Base-by-base conservation (phyloP, 768 basidiomycete genomes). In the Boletus rubroflammeus region DNA sequence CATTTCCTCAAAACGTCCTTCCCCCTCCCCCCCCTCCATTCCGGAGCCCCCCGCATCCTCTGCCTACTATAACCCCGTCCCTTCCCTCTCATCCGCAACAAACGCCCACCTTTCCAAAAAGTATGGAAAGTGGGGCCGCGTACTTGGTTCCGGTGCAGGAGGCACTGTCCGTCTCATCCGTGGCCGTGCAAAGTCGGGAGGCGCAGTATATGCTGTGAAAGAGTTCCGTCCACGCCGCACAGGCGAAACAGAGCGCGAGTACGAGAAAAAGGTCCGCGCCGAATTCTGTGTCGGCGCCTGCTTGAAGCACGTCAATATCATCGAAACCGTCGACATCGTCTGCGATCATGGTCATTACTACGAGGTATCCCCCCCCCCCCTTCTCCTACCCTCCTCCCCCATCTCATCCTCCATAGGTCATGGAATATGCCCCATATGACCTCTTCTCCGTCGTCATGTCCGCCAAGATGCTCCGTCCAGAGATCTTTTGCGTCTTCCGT, bases 381-480 rank as follows among this genome's bases (percentile, higher is more conserved):
- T 1, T n/a, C 47, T 42, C 57, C 51, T 46, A 35, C 57, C 26
- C 35, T 42, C 8, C n/a, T 4, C 8, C 35, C 15, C 32, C 47
- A 13, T 45, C 59, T 63, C 36, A 59, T 13, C 47, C 40, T 8
- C 28, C 40, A 3, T 68, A 98, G 95, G 89, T 98, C 76, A 99
- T 99, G 97, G 96, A 98, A 73, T 98, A 97, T 65, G 97, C 97
- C 3, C 97, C 97, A 17, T 97, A 86, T 67, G 97, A 99, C 74
- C 85, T 99, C 53, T 99, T 99, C 76, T 92, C 90, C 55, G 95
- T 98, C 67, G 97, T 99, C 79, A 99, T 99, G 97, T 94, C 95
- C 15, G 91, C 93, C 59, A 97, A 93, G 75, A 99, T 99, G 97
- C 83, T 86, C 56, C 88, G 97, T 23, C 94, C 95, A 48, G 96